Base-by-base conservation (phyloP, 768 basidiomycete genomes). In the Cantharellus cinnabarinus region DNA sequence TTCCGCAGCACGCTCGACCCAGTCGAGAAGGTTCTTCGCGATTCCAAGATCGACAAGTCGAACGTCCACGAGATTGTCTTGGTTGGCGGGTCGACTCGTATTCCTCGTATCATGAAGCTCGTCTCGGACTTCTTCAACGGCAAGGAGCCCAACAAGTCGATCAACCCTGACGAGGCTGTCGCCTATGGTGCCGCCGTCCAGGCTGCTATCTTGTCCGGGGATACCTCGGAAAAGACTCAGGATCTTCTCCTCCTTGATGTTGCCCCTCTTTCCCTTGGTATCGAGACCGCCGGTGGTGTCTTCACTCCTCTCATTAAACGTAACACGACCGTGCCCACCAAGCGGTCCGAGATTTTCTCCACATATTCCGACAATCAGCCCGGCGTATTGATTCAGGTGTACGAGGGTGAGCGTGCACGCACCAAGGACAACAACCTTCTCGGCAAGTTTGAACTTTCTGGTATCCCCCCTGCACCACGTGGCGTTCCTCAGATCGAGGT, bases 321-420 rank as follows among this genome's bases (percentile, higher is more conserved):
- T 58, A 98, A 97, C 78, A 97, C 94, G 64, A 29, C 37, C 55
- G 88, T 98, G 64, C 94, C 94, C 37, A 97, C 93, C 66, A 97
- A 95, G 76, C 97, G 95, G 76, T 91, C 91, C 4, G 91, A 97
- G 75, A 88, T 84, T 68, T 94, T 97, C 81, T 95, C 93, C 44
- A 98, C 94, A n/a, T 93, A 94, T 77, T 83, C 93, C 64, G 93
- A 97, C 77, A 97, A 97, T 76, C 93, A 98, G 70, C 91, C 94
- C 59, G 89, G 90, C 77, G 91, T 98, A 54, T 81, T 94, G 67
- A 95, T 98, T 71, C 91, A 95, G 70, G 91, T 97, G 42, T 95
- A 81, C 73, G 94, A 98, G 77, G 93, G 93, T 72, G 93, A 97
- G 71, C 89, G 93, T 76, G 89, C 93, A 38, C 87, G 90, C 68